phyloP scores from a whole-genome alignment of 495 filamentous ascomycete species.

The Lasiosphaeria miniovina region DNA sequence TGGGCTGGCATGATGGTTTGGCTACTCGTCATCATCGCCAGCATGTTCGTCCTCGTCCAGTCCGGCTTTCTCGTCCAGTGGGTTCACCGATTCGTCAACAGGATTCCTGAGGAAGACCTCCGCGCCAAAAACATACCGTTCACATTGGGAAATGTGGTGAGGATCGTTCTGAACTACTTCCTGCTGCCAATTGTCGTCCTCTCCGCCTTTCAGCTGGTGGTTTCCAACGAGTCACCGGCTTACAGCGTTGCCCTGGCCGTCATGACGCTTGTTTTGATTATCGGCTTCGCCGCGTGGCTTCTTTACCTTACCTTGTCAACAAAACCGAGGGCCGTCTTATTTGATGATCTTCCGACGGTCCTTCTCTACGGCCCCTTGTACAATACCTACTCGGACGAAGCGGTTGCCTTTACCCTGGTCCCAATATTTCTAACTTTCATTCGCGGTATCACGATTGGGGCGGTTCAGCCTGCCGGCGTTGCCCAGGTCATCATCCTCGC shows the following conservation, averaged over 20 bases:
- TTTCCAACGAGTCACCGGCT: conserved; percentile 61
- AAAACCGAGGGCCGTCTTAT: conserved; percentile 78
- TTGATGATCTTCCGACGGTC: conserved; percentile 88
- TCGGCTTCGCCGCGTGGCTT: conserved; percentile 74
- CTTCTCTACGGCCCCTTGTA: conserved; percentile 93
- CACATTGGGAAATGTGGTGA: conserved; percentile 78
- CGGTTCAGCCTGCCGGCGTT: conserved; percentile 86
- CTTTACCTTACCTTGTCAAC: conserved; percentile 75
- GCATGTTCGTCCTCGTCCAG: conserved; percentile 69
- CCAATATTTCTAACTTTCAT: conserved; percentile 79
- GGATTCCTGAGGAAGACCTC: conserved; percentile 79
- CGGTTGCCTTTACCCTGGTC: conserved; percentile 76
- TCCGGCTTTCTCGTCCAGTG: conserved; percentile 71
- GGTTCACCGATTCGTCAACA: conserved; percentile 64
- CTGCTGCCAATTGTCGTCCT: conserved; percentile 80
- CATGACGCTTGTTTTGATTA: conserved; percentile 65
- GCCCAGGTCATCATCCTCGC: conserved; percentile 88
- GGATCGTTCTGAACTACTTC: conserved; percentile 89
- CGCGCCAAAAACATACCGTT: conserved; percentile 93
- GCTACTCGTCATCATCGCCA: conserved; percentile 69
- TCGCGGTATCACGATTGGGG: conserved; percentile 87
- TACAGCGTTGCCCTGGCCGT: conserved; percentile 70
- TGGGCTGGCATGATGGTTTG: conserved; percentile 92
- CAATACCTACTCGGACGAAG: conserved; percentile 93
- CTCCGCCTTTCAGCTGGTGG: conserved; percentile 88